Evolutionary conservation across 257 asterid species (phyloP).

Genomic region (Henckelia pumila): DNA sequence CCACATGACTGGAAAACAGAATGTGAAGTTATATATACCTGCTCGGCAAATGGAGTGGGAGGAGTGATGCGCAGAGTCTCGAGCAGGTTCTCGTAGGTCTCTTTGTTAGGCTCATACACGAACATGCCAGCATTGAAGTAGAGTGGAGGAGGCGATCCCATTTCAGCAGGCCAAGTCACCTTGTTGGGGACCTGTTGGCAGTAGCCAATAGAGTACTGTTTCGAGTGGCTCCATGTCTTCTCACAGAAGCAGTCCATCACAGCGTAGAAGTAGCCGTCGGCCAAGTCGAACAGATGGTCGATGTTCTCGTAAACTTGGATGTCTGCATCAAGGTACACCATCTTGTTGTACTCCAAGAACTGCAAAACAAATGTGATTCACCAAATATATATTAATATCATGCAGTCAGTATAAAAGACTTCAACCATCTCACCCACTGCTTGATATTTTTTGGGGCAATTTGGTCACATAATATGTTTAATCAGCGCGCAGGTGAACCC

Average conservation of each 20-base stretch:
- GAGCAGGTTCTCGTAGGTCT: conserved; percentile 40
- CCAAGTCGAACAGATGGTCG: conserved; percentile 47
- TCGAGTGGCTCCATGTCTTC: conserved; percentile 60
- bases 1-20: no score
- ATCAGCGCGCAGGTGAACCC: no score
- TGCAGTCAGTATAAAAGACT: no score
- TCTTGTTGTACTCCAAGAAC: conserved; percentile 51
- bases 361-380: neutral
- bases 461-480: no score
- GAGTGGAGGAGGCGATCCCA: conserved; percentile 51
- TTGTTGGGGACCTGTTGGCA: conserved; percentile 50
- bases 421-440: no score
- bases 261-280: conserved; percentile 48
- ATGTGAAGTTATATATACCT: conserved; percentile 11
- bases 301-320: conserved; percentile 55
- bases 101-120: conserved; percentile 40
- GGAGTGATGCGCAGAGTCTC: conserved; percentile 34
- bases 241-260: conserved; percentile 59
- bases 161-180: conserved; percentile 46
- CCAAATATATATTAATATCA: neutral
- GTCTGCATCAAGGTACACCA: conserved; percentile 62
- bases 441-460: no score
- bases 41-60: conserved; percentile 44
- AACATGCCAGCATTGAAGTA: conserved; percentile 58
- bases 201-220: conserved; percentile 42